phyloP scores from a whole-genome alignment of 306 rosid species.

The Vigna reflexopilosa region DNA sequence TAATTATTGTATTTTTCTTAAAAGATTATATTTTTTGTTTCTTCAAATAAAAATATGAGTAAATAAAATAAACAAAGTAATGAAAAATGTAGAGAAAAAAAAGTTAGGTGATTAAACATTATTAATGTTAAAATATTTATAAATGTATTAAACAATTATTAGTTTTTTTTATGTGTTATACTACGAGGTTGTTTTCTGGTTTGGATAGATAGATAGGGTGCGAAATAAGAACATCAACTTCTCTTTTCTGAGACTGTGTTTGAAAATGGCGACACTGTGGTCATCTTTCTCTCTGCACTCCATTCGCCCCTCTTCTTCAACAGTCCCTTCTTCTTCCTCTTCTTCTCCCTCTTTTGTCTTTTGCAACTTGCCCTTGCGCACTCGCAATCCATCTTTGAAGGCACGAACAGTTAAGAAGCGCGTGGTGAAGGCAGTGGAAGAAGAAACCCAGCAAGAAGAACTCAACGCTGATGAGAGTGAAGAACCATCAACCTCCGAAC shows the following conservation, averaged over 20 bases:
- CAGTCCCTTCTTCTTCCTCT: slow-evolving; percentile 17
- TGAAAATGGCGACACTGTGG: slow-evolving; percentile 63
- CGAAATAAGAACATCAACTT: background rate
- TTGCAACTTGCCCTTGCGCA: slow-evolving; percentile 42
- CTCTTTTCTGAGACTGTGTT: background rate
- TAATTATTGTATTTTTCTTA: too few relatives aligned
- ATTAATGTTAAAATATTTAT: too few relatives aligned
- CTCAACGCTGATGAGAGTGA: slow-evolving; percentile 37
- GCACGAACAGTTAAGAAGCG: slow-evolving; percentile 35
- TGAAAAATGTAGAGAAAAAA: too few relatives aligned
- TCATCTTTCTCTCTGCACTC: slow-evolving; percentile 52
- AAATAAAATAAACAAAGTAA: too few relatives aligned
- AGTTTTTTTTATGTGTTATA: background rate
- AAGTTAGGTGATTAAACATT: too few relatives aligned
- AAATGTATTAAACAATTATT: too few relatives aligned
- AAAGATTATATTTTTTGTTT: too few relatives aligned
- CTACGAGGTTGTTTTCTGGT: background rate
- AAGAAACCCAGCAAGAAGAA: slow-evolving; percentile 56
- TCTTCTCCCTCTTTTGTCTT: slow-evolving; percentile 42
- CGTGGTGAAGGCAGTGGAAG: slow-evolving; percentile 54
- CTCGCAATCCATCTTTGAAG: slow-evolving; percentile 44
- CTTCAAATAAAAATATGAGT: too few relatives aligned
- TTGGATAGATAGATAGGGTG: slow-evolving; percentile 30
- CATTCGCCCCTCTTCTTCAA: slow-evolving; percentile 33
- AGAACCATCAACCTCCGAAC: slow-evolving; percentile 51